Percentiles rank a stretch among this genome's conserved stretches.
phyloP scores from a whole-genome alignment of 306 rosid species.

The Luffa aegyptiaca region DNA sequence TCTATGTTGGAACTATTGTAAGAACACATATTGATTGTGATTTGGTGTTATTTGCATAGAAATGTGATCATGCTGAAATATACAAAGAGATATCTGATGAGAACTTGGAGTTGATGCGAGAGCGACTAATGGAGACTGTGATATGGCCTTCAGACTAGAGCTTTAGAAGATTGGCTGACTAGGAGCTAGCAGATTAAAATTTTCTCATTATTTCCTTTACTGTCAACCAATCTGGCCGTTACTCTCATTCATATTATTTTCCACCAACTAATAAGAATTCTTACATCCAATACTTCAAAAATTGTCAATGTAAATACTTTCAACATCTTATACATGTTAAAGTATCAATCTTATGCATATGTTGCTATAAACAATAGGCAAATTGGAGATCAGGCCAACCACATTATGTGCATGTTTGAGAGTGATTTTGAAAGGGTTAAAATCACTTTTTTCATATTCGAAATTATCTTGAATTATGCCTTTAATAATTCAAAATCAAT shows the following conservation, averaged over 20 bases:
- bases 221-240: neutral
- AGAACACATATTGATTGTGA: neutral
- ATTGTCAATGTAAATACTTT: neutral
- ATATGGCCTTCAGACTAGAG: conserved; percentile 94
- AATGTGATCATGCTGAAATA: conserved; percentile 89
- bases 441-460: no score
- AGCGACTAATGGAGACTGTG: conserved; percentile 84
- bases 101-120: conserved; percentile 93
- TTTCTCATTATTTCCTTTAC: neutral
- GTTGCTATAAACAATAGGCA: neutral
- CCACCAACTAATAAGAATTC: conserved; percentile 1
- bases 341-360: neutral
- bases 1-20: neutral
- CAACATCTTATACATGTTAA: neutral
- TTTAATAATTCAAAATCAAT: no score
- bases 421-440: no score
- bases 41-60: conserved; percentile 26
- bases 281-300: neutral
- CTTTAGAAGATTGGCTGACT: conserved; percentile 63
- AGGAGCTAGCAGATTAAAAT: neutral
- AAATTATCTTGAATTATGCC: no score
- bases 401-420: no score
- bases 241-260: conserved; percentile 5
- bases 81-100: conserved; percentile 78
- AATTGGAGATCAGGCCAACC: neutral